Conservation (phyloP, 768 basidiomycete genomes). For the Rhizopogon vulgaris region DNA sequence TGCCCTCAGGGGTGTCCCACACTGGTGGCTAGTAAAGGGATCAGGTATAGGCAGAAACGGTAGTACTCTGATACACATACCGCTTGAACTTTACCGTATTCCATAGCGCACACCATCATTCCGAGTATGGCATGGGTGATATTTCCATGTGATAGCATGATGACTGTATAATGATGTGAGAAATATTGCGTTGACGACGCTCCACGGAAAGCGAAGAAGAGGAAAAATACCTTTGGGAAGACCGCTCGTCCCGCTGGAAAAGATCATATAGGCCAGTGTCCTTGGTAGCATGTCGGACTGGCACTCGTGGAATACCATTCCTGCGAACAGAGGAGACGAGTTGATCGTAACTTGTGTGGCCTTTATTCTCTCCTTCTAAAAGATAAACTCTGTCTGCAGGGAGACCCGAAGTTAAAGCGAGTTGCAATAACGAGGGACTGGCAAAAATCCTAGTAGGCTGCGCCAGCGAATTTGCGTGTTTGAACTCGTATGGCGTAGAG, state of each 20-base stretch:
- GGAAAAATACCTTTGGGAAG: constrained; percentile 49
- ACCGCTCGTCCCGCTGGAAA: constrained; percentile 68
- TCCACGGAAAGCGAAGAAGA: not conserved
- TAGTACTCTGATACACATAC: constrained; percentile 21
- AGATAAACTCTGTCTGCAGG: constrained; percentile 36
- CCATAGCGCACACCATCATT: constrained; percentile 21
- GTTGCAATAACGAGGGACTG: constrained; percentile 31
- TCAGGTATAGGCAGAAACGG: not conserved
- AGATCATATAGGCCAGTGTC: constrained; percentile 60
- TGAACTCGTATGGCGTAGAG: constrained; percentile 44
- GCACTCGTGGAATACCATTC: constrained; percentile 30
- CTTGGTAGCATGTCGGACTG: constrained; percentile 36
- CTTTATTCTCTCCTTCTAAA: constrained; percentile 32
- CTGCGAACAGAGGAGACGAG: constrained; percentile 32
- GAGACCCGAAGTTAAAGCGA: constrained; percentile 28
- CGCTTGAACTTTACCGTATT: constrained; percentile 23
- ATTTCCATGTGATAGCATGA: constrained; percentile 62
- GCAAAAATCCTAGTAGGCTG: constrained; percentile 45
- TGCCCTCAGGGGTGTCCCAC: constrained; percentile 30
- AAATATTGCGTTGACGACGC: not conserved
- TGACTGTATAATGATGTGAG: constrained; percentile 30
- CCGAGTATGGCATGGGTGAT: constrained; percentile 35
- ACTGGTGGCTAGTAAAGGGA: constrained; percentile 25
- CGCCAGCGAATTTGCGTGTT: constrained; percentile 38
- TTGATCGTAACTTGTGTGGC: constrained; percentile 33